phyloP scores from a whole-genome alignment of 2,329 filamentous ascomycete species.

The Dactylonectria macrodidyma region DNA sequence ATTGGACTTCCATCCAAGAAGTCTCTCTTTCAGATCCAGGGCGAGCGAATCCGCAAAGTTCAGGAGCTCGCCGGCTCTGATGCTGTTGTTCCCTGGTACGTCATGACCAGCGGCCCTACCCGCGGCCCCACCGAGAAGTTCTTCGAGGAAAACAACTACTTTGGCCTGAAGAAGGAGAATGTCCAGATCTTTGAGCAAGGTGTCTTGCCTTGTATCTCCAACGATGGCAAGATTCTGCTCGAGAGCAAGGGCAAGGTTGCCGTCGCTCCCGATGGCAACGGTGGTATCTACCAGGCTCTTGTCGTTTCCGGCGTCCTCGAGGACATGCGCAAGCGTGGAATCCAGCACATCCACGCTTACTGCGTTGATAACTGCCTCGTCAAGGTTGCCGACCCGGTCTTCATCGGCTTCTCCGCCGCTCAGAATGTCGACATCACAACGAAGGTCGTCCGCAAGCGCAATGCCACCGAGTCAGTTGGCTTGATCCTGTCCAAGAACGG shows the following conservation, averaged over 20 bases:
- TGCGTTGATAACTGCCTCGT: slow-evolving; percentile 99
- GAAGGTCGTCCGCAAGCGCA: slow-evolving; percentile 99
- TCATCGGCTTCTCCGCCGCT: slow-evolving; percentile 92
- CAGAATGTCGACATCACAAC: slow-evolving; percentile 96
- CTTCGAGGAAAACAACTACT: slow-evolving; percentile 91
- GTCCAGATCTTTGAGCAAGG: slow-evolving; percentile 97
- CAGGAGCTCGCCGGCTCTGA: slow-evolving; percentile 78
- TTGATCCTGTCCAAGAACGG: slow-evolving; percentile 96
- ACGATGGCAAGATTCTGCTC: slow-evolving; percentile 96
- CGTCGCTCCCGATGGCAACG: slow-evolving; percentile 97
- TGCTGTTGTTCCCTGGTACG: slow-evolving; percentile 92
- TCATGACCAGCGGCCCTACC: slow-evolving; percentile 98
- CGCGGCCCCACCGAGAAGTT: slow-evolving; percentile 92
- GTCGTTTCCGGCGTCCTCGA: slow-evolving; percentile 83
- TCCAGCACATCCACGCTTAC: slow-evolving; percentile 97
- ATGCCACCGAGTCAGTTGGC: slow-evolving; percentile 95
- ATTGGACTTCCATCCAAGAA: slow-evolving; percentile 95
- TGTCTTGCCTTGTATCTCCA: slow-evolving; percentile 95
- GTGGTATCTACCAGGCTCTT: slow-evolving; percentile 94
- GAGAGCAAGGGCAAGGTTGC: slow-evolving; percentile 93
- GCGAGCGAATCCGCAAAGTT: slow-evolving; percentile 90
- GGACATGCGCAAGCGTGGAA: slow-evolving; percentile 90
- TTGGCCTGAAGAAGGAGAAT: slow-evolving; percentile 88
- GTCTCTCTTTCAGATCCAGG: slow-evolving; percentile 97
- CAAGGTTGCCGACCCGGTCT: slow-evolving; percentile 96